These are phyloP conservation scores for Leucocoprinus birnbaumii DNA, from an alignment of 768 basidiomycete species.

Conservation along the genomic window DNA sequence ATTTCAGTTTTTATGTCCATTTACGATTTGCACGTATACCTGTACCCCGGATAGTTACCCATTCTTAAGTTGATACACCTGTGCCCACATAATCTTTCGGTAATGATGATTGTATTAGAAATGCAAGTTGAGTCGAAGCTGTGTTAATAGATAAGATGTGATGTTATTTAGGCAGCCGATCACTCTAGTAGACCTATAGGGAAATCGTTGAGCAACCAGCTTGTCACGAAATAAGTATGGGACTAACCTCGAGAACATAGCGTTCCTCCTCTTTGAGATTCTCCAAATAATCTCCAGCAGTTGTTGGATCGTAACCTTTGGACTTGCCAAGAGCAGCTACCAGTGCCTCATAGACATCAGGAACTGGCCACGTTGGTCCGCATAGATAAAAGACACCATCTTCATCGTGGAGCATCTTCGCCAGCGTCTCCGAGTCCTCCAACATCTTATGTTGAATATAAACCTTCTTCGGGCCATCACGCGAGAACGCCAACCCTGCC, in stretches of 20 bases:
- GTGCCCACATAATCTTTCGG: neutral
- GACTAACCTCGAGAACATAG: conserved; percentile 88
- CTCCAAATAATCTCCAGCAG: conserved; percentile 83
- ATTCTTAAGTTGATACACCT: neutral
- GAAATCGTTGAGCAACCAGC: neutral
- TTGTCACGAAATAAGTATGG: neutral
- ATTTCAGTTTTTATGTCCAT: neutral
- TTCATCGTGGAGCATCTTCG: conserved; percentile 68
- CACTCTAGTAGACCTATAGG: conserved; percentile 25
- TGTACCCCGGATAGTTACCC: neutral
- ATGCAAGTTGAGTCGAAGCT: neutral
- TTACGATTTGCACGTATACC: neutral
- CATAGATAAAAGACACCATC: conserved; percentile 92
- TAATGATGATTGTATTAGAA: neutral
- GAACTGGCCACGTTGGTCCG: conserved; percentile 99
- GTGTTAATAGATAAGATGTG: neutral
- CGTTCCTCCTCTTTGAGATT: conserved; percentile 93
- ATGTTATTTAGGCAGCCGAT: too few species aligned
- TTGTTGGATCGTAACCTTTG: conserved; percentile 56
- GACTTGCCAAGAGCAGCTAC: conserved; percentile 76
- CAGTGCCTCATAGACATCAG: conserved; percentile 93
- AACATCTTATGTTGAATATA: conserved; percentile 99
- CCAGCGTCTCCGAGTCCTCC: conserved; percentile 79
- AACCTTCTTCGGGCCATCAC: conserved; percentile 88
- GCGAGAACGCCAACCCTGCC: conserved; percentile 94